Conservation (phyloP, 371 early-diverging fungal genomes). For the Rhizomucor pusillus region DNA sequence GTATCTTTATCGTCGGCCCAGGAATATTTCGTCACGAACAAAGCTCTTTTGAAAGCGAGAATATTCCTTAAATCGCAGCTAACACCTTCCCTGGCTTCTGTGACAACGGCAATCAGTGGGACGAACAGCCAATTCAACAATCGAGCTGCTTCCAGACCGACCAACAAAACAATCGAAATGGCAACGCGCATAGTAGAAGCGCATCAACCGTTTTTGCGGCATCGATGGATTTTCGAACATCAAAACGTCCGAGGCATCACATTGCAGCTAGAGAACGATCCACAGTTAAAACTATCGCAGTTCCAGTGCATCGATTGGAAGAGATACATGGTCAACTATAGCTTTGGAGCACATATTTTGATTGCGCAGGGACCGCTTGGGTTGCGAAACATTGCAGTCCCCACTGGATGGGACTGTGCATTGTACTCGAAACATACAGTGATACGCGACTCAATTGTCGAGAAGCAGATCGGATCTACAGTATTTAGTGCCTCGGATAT, state of each 20-base stretch:
- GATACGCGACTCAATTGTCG: constrained; percentile 30
- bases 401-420: constrained; percentile 42
- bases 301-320: constrained; percentile 33
- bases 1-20: constrained; percentile 25
- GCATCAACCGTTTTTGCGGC: constrained; percentile 37
- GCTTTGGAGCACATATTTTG: constrained; percentile 39
- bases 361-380: constrained; percentile 32
- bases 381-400: constrained; percentile 33
- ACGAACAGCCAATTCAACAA: constrained; percentile 6
- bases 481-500: constrained; percentile 46
- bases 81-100: constrained; percentile 31
- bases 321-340: constrained; percentile 39
- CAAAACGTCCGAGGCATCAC: constrained; percentile 27
- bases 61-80: constrained; percentile 42
- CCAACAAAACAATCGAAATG: constrained; percentile 30
- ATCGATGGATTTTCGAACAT: constrained; percentile 37
- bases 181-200: constrained; percentile 36
- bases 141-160: not conserved
- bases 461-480: constrained; percentile 42
- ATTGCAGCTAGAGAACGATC: constrained; percentile 16
- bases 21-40: constrained; percentile 39
- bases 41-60: constrained; percentile 35
- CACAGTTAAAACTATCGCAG: constrained; percentile 16
- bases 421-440: constrained; percentile 29
- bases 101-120: constrained; percentile 19